phyloP scores from a whole-genome alignment of 164 flowering plant species.

The Santalum album region DNA sequence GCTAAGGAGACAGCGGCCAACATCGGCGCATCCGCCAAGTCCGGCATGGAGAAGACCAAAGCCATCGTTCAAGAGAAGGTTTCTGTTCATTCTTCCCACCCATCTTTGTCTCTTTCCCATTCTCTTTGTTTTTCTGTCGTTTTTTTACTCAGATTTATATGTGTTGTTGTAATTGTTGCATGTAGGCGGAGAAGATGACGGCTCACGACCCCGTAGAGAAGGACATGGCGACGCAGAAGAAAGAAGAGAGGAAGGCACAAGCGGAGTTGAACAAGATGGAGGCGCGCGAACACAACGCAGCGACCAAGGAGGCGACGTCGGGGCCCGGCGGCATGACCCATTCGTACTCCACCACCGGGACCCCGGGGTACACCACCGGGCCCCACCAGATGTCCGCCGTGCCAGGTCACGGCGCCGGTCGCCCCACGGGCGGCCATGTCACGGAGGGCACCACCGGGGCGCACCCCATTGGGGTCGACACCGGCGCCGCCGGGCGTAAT shows the following conservation, averaged over 20 bases:
- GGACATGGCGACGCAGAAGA: conserved; percentile 43
- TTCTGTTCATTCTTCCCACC: too few relatives aligned
- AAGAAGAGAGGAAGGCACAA: conserved; percentile 25
- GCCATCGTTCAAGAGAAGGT: conserved; percentile 44
- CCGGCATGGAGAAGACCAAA: conserved; percentile 51
- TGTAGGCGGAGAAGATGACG: conserved; percentile 35
- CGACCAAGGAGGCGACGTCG: conserved; percentile 18
- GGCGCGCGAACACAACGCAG: conserved; percentile 29
- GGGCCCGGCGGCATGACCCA: conserved; percentile 1
- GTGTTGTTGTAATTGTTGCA: not conserved
- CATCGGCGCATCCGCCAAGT: conserved; percentile 39
- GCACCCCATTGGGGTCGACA: conserved; percentile 32
- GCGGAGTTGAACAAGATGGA: conserved; percentile 49
- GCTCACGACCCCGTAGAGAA: conserved; percentile 39
- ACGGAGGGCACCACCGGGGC: conserved; percentile 27
- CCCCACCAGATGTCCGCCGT: conserved; percentile 43
- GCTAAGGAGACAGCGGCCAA: conserved; percentile 33
- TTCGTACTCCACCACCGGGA: conserved; percentile 28
- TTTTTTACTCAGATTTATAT: too few relatives aligned
- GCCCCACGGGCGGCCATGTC: conserved; percentile 32
- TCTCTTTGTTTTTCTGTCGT: too few relatives aligned
- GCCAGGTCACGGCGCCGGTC: conserved; percentile 47
- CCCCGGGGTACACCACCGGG: conserved; percentile 23
- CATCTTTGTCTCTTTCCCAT: too few relatives aligned
- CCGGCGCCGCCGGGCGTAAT: not conserved